These are phyloP conservation scores for Aspergillus ruber DNA, from an alignment of 2,329 filamentous ascomycete species.

Conservation along the genomic window DNA sequence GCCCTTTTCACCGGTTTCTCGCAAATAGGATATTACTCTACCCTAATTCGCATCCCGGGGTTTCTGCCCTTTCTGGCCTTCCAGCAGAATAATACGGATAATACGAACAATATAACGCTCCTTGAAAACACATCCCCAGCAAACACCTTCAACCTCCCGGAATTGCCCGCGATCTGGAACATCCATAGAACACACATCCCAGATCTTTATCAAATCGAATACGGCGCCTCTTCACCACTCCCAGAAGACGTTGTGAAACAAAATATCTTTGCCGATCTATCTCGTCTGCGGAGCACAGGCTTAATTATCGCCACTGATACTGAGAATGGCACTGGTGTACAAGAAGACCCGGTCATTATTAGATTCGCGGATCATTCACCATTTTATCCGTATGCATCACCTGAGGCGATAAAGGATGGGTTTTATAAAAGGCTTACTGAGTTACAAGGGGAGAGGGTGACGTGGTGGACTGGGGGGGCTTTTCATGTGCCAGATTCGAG, in stretches of 20 bases:
- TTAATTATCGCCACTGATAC: too few relatives aligned
- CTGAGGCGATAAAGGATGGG: too few relatives aligned
- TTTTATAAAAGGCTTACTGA: too few relatives aligned
- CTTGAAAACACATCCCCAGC: neutral
- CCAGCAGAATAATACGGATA: neutral
- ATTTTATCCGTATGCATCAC: too few relatives aligned
- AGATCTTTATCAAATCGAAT: neutral
- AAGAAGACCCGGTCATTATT: too few relatives aligned
- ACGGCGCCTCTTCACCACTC: neutral
- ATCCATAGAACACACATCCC: neutral
- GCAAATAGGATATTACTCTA: neutral
- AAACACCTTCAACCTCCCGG: neutral
- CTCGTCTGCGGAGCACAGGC: too few relatives aligned
- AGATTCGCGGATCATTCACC: too few relatives aligned
- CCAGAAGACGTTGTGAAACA: neutral
- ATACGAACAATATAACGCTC: neutral
- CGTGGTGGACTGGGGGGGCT: too few relatives aligned
- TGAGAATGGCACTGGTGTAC: too few relatives aligned
- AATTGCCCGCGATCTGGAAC: neutral
- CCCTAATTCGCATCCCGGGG: neutral
- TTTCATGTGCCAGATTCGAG: too few relatives aligned
- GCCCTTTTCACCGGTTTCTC: neutral
- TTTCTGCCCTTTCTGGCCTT: too few relatives aligned
- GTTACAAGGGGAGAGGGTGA: too few relatives aligned
- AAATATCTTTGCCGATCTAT: neutral